Base-by-base conservation (phyloP, 2,329 filamentous ascomycete genomes). In the Aspergillus pseudoglaucus region DNA sequence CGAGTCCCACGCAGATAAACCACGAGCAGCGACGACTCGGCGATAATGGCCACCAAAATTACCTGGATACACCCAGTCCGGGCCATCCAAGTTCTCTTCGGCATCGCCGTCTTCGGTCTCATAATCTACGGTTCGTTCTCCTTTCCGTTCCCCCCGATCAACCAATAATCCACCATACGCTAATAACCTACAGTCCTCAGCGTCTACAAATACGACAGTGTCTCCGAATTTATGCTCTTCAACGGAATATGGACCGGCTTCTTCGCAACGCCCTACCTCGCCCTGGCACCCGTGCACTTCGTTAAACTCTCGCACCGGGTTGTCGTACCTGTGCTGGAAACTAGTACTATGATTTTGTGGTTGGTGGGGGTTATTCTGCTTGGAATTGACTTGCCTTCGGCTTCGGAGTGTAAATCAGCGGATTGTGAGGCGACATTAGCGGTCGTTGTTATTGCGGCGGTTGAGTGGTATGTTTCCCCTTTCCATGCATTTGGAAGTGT, bases 151-250 rank as follows among this genome's bases (percentile, higher is more conserved):
- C 17, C 8, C 17, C 12, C 33, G 12, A 30, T 12, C n/a, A 8
- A 2, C n/a, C 12, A 37, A 37, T 17, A n/a, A 10, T 15, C 17
- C n/a, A 8, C 25, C 10, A 12, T 5, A 9, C 6, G 6, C 33
- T 18, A 37, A 37, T n/a, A 37, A 18, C 1, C 17, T 9, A 37
- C 17, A 37, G 33, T 37, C 33, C 33, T 37, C 33, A 37, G 33
- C 33, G 41, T 27, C 41, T 43, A 43, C 17, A 22, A 43, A 43
- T 59, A 58, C 55, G 58, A 55, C 6, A 59, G 50, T 27, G 49
- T 53, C 12, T 27, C 55, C 39, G 56, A 60, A 37, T 60, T 46
- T 44, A 57, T 59, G 55, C 57, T 59, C 25, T 60, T 60, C 53
- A 55, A 54, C 39, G 58, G 58, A 45, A 59, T 57, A 51, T 60